These are phyloP conservation scores for Magnusiomyces tetraspermus DNA, from an alignment of 1,139 yeast genomes.

Conservation along the genomic window DNA sequence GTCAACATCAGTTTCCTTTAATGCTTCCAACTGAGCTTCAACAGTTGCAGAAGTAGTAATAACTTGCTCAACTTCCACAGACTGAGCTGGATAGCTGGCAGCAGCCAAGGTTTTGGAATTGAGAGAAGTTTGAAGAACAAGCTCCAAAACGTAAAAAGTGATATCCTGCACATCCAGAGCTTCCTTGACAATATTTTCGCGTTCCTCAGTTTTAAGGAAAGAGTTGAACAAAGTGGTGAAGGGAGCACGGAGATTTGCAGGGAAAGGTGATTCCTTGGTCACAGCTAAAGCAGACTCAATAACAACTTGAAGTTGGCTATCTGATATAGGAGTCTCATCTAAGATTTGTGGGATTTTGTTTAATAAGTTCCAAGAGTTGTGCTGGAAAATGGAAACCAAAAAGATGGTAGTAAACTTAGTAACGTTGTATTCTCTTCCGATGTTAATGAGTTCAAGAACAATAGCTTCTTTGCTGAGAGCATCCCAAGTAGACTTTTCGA, in stretches of 20 bases:
- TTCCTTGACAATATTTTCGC: slow-evolving; percentile 35
- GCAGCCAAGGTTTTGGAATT: slow-evolving; percentile 15
- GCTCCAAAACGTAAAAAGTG: slow-evolving; percentile 51
- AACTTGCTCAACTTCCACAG: slow-evolving; percentile 5
- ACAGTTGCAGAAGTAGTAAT: neutral
- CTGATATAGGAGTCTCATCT: neutral
- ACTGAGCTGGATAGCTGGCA: neutral
- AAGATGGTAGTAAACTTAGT: slow-evolving; percentile 27
- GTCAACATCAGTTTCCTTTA: slow-evolving; percentile 5
- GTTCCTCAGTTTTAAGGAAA: slow-evolving; percentile 34
- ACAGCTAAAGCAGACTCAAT: neutral
- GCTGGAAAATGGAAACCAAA: slow-evolving; percentile 19
- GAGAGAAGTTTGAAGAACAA: slow-evolving; percentile 56
- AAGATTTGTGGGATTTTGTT: neutral
- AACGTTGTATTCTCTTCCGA: slow-evolving; percentile 26
- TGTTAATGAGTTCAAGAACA: slow-evolving; percentile 16
- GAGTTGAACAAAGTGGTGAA: slow-evolving; percentile 20
- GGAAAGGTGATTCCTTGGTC: slow-evolving; percentile 1
- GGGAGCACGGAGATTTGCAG: slow-evolving; percentile 4
- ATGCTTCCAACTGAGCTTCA: neutral
- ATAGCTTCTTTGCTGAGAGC: slow-evolving; percentile 17
- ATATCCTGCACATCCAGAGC: slow-evolving; percentile 36
- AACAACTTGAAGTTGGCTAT: neutral
- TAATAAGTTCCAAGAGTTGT: neutral
- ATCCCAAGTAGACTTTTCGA: slow-evolving; percentile 21